Evolutionary conservation across 495 filamentous ascomycete genomes (phyloP).

Genomic region (Hapsidospora chrysogenum): DNA sequence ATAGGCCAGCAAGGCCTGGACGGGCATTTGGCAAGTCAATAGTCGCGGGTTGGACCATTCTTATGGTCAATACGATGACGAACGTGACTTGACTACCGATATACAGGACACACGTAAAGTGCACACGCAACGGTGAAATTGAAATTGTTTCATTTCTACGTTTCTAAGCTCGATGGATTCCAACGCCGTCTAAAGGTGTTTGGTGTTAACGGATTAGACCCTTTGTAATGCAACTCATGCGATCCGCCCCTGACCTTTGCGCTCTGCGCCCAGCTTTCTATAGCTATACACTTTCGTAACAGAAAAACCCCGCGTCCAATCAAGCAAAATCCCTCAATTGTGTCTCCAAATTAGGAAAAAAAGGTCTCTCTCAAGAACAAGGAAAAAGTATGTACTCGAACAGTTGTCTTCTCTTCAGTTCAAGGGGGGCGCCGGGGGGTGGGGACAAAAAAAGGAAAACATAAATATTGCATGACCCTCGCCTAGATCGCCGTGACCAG

Average conservation of each 20-base stretch:
- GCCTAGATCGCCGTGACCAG: too few relatives aligned
- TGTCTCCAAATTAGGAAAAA: conserved; percentile 1
- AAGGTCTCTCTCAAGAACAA: conserved; percentile 1
- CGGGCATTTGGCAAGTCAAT: too few relatives aligned
- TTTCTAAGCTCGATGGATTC: not conserved
- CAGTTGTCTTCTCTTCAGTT: conserved; percentile 7
- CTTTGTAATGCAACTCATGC: not conserved
- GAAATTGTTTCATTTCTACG: conserved; percentile 2
- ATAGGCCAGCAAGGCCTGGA: too few relatives aligned
- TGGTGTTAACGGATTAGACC: conserved; percentile 1
- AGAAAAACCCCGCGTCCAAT: not conserved
- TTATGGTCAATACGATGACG: too few relatives aligned
- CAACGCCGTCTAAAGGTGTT: conserved; percentile 3
- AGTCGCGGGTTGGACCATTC: too few relatives aligned
- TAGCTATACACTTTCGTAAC: conserved; percentile 4
- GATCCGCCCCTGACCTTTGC: too few relatives aligned
- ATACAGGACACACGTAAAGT: too few relatives aligned
- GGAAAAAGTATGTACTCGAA: conserved; percentile 1
- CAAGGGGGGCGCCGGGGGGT: too few relatives aligned
- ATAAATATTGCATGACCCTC: too few relatives aligned
- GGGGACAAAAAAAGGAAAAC: too few relatives aligned
- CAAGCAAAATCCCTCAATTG: conserved; percentile 1
- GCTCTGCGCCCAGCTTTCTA: conserved; percentile 1
- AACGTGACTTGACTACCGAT: too few relatives aligned
- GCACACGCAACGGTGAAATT: not conserved